phyloP scores from a whole-genome alignment of 2,329 filamentous ascomycete genomes.

The Sarocladiaceae sp. region DNA sequence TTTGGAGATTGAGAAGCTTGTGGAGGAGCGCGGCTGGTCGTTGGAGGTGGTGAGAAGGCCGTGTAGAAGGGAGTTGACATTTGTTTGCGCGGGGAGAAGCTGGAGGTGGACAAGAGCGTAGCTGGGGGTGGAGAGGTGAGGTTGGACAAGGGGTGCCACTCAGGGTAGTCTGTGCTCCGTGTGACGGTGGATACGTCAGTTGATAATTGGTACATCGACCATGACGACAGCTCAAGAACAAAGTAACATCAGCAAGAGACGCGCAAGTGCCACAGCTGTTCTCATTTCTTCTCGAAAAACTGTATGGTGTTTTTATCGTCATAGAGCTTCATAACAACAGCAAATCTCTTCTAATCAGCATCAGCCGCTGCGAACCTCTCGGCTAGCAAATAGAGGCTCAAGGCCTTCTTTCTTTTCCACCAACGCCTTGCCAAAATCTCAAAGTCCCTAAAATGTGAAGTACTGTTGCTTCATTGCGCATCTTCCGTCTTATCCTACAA shows the following conservation, averaged over 20 bases:
- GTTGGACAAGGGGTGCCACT: background rate
- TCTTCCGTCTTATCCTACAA: conserved; percentile 8
- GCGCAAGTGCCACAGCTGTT: too few relatives aligned
- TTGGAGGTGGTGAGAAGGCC: background rate
- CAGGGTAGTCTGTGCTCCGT: background rate
- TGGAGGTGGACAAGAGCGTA: background rate
- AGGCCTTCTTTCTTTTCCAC: background rate
- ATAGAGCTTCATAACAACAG: background rate
- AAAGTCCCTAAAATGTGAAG: conserved; percentile 5
- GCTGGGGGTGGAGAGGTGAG: background rate
- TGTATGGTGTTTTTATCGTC: background rate
- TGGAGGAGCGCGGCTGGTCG: background rate
- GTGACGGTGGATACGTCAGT: background rate
- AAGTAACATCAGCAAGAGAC: background rate
- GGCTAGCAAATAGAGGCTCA: background rate
- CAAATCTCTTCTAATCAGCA: background rate
- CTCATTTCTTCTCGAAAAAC: too few relatives aligned
- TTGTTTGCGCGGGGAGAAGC: background rate
- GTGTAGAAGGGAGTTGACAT: conserved; percentile 5
- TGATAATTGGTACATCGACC: too few relatives aligned
- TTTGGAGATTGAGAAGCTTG: background rate
- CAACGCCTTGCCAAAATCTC: conserved; percentile 4
- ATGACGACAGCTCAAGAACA: background rate
- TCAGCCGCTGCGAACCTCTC: background rate
- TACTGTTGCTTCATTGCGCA: conserved; percentile 6